Evolutionary conservation across 768 basidiomycete species (phyloP).

Genomic region (Tulasnella sp.): DNA sequence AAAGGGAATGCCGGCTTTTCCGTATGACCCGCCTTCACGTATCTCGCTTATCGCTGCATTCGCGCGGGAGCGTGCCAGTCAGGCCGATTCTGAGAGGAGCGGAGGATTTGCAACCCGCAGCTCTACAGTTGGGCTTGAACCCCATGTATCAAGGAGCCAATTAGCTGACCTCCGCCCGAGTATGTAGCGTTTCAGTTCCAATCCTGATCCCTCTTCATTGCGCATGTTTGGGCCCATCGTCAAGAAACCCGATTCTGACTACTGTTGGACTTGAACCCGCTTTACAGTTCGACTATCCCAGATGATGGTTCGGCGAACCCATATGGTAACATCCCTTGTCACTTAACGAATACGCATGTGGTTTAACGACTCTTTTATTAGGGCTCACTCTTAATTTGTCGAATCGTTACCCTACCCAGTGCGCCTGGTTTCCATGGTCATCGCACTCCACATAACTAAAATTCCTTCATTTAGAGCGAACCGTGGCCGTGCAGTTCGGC

Average conservation of each 20-base stretch:
- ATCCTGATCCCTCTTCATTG: neutral
- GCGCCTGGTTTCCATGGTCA: neutral
- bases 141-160: slow-evolving; percentile 14
- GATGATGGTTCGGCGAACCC: slow-evolving; percentile 22
- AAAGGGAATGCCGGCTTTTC: slow-evolving; percentile 12
- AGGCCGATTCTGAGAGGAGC: neutral
- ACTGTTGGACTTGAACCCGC: neutral
- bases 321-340: neutral
- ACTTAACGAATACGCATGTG: too few relatives aligned
- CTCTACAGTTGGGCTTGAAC: slow-evolving; percentile 4
- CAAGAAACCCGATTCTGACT: neutral
- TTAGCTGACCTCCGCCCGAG: neutral
- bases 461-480: slow-evolving; percentile 5
- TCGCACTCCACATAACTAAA: neutral
- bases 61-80: neutral
- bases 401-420: slow-evolving; percentile 15
- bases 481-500: slow-evolving; percentile 24
- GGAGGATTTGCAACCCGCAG: neutral
- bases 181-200: neutral
- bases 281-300: neutral
- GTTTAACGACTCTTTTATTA: neutral
- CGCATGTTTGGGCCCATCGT: too few relatives aligned
- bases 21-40: neutral
- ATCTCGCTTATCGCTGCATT: neutral
- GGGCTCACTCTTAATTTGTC: slow-evolving; percentile 8